Percentiles rank a stretch among this genome's conserved stretches.
Conservation (phyloP, 176 grass and related monocot species). For the Otatea glauca region DNA sequence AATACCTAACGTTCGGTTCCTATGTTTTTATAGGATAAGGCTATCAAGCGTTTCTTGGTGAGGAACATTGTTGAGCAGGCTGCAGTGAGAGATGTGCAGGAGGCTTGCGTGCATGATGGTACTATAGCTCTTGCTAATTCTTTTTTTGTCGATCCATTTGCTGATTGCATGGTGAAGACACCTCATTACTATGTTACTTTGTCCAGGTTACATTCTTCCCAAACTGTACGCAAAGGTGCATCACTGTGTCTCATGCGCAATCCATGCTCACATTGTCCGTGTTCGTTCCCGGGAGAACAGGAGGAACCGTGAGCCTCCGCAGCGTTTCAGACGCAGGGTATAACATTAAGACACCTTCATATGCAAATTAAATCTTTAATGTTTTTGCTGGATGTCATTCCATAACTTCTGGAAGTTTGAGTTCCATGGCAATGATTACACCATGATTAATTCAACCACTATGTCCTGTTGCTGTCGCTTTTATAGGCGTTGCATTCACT, state of each 20-base stretch:
- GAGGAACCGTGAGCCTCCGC: slow-evolving; percentile 69
- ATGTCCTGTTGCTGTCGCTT: slow-evolving; percentile 28
- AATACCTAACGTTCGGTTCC: neutral
- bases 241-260: slow-evolving; percentile 69
- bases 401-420: neutral
- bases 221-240: slow-evolving; percentile 72
- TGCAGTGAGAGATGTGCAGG: slow-evolving; percentile 73
- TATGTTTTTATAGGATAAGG: slow-evolving; percentile 59
- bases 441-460: neutral
- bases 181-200: neutral
- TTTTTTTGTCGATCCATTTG: neutral
- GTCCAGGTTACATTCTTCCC: slow-evolving; percentile 59
- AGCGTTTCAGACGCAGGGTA: slow-evolving; percentile 77
- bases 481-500: slow-evolving; percentile 69
- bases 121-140: neutral
- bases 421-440: neutral
- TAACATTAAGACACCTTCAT: neutral
- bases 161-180: neutral
- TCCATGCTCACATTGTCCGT: slow-evolving; percentile 70
- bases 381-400: neutral
- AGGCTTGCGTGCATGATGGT: slow-evolving; percentile 77
- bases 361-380: neutral
- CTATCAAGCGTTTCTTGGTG: slow-evolving; percentile 72
- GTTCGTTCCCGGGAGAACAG: slow-evolving; percentile 59
- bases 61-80: slow-evolving; percentile 79